A percentile compares a stretch with the other conserved stretches of the same genome.
Conservation (phyloP, 2,329 filamentous ascomycete genomes). For the Akanthomyces lecanii region DNA sequence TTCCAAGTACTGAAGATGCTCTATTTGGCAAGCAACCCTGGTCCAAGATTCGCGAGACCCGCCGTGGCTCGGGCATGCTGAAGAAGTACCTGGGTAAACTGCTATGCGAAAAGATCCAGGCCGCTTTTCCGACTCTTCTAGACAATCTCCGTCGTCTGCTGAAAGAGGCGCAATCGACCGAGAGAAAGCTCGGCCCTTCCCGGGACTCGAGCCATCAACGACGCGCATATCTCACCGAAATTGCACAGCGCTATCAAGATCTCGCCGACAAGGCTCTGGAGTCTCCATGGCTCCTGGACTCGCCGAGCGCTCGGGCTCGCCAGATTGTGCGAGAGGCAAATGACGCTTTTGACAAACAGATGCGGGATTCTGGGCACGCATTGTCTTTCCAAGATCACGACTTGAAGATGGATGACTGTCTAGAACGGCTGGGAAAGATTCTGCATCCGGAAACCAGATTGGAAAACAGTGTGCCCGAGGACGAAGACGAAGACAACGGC, state of each 20-base stretch:
- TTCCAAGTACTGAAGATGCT: constrained; percentile 24
- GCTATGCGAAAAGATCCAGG: constrained; percentile 32
- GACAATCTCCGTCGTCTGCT: constrained; percentile 24
- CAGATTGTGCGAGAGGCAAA: constrained; percentile 22
- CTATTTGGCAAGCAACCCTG: constrained; percentile 24
- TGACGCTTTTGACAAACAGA: constrained; percentile 25
- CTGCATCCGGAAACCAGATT: not conserved
- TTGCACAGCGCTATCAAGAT: constrained; percentile 25
- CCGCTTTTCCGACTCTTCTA: constrained; percentile 30
- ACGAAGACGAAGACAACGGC: not conserved
- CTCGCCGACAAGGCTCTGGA: constrained; percentile 22
- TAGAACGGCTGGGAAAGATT: not conserved
- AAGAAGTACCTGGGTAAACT: constrained; percentile 28
- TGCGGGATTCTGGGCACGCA: constrained; percentile 26
- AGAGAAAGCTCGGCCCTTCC: constrained; percentile 24
- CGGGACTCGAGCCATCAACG: constrained; percentile 22
- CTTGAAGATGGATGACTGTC: not conserved
- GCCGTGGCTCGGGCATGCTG: constrained; percentile 28
- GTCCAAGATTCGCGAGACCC: constrained; percentile 22
- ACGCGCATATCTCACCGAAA: constrained; percentile 25
- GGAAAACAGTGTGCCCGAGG: not conserved
- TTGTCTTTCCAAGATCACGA: not conserved
- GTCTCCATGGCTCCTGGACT: constrained; percentile 23
- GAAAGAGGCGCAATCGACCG: constrained; percentile 14
- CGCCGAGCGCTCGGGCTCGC: constrained; percentile 24